Evolutionary conservation across 345 rosid genomes (phyloP), one percentile per base, ranked within the genome.

Genomic region (Odontarrhena argentea): DNA sequence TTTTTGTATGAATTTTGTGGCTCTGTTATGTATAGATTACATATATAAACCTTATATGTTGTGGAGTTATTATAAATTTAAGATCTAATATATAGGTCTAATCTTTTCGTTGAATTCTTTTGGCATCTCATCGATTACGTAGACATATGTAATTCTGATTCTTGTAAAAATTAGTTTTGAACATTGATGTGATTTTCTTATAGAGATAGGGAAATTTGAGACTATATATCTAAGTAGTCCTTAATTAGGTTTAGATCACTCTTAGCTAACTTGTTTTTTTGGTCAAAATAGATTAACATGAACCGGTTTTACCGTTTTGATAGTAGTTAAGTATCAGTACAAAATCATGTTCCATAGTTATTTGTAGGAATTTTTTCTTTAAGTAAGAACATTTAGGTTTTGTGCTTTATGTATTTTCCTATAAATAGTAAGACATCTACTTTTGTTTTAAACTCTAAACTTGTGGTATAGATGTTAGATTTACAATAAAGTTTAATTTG

Each of bases 1-100:
- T 36, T 73, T 65, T 66, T 66, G 62, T 67, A 36, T 38, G 54
- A 71, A 66, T 44, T 60, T 42, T 65, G 37, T 58, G 60, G 55
- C 59, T 26, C 34, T 42, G 12, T 13, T 38, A 18, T 71, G 45
- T 58, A 50, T 65, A 55, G 26, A 63, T 46, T 18, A 63, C 42
- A 61, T 0, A 36, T 25, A 64, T 51, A 54, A 49, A 38, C 5
- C 30, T 55, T 7, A 44, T 45, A 55, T 55, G 25, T 44, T 70
- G 5, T 70, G 32, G 53, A 69, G 47, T 60, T 50, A 26, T 38
- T 36, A 53, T 53, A 35, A 3, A 6, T 43, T 14, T 6, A 60
- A 6, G 6, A 34, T 22, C 56, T 48, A 36, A 26, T 6, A 46
- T 37, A 48, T 34, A 69, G 54, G 55, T 62, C 24, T 58, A 63